phyloP scores from a whole-genome alignment of 306 rosid genomes.

The Trifolium pratense region DNA sequence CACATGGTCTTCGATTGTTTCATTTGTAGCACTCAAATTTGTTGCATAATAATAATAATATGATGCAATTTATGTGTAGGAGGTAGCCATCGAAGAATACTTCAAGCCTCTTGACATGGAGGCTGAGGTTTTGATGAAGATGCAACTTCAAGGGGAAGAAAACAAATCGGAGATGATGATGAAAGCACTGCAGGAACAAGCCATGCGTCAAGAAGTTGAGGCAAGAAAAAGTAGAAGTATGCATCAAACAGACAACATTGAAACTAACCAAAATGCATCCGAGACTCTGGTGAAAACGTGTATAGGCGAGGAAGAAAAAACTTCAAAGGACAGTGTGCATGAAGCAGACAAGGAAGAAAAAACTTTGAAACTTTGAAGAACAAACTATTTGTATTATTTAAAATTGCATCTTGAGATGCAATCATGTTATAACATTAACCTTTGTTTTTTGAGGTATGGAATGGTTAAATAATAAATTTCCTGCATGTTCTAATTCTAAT shows the following conservation, averaged over 20 bases:
- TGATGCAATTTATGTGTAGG: conserved; percentile 55
- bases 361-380: conserved; percentile 6
- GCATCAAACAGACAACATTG: conserved; percentile 37
- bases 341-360: conserved; percentile 49
- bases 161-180: conserved; percentile 64
- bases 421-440: not conserved
- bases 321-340: conserved; percentile 28
- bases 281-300: conserved; percentile 47
- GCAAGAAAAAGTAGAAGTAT: conserved; percentile 44
- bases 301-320: conserved; percentile 61
- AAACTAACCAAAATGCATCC: conserved; percentile 50
- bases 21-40: conserved; percentile 22
- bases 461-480: not conserved
- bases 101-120: conserved; percentile 89
- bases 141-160: conserved; percentile 81
- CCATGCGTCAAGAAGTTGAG: conserved; percentile 53
- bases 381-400: conserved; percentile 4
- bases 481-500: not conserved
- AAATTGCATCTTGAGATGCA: conserved; percentile 13
- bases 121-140: conserved; percentile 73
- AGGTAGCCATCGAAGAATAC: conserved; percentile 80
- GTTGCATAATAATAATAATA: conserved; percentile 38
- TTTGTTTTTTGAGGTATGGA: not conserved
- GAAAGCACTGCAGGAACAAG: conserved; percentile 73
- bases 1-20: conserved; percentile 8